Evolutionary conservation across 164 flowering plant species (phyloP), one percentile per base, ranked within the genome.

Genomic region (Umbilicus rupestris): DNA sequence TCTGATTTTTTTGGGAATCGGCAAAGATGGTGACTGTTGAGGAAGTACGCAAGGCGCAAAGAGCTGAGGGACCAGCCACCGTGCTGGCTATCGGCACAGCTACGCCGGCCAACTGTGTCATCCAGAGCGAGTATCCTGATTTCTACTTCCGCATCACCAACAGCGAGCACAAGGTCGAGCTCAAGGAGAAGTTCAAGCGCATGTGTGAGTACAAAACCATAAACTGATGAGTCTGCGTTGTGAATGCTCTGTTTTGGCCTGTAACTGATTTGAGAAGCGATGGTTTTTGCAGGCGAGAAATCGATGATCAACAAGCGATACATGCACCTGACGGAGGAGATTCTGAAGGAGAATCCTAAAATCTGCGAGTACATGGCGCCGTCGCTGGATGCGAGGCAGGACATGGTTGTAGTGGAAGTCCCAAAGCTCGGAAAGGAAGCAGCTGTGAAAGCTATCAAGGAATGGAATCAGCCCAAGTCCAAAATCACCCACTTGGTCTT

Each of bases 101-200:
- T 20, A 58, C 28, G 3, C 62, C 62, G 3, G 33, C 62, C 33
- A 58, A 58, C 62, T 58, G 58, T 3, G 58, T 50, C 26, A 9
- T 19, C 8, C 58, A 50, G 58, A 50, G 58, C 58, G 58, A 50
- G 58, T 50, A 50, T 3, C 58, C 58, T 58, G 63, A 28, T 58
- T 58, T 58, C 63, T 58, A 58, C 31, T 58, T 58, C 63, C 63
- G 63, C 33, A 58, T 58, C 37, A 58, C 63, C 63, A 58, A 58
- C 33, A 58, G 63, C 33, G 63, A 58, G 63, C 63, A 58, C 63
- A 58, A 58, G 33, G 63, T 58, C 7, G 63, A 58, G 14, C n/a
- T n/a, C n/a, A n/a, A n/a, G n/a, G n/a, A n/a, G n/a, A n/a, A n/a
- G n/a, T n/a, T n/a, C n/a, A n/a, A 58, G 33, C 63, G 37, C 63